Percentiles rank a stretch among this genome's conserved stretches.
phyloP scores from a whole-genome alignment of 2,329 filamentous ascomycete species.

The Pestalotiopsis sp. region DNA sequence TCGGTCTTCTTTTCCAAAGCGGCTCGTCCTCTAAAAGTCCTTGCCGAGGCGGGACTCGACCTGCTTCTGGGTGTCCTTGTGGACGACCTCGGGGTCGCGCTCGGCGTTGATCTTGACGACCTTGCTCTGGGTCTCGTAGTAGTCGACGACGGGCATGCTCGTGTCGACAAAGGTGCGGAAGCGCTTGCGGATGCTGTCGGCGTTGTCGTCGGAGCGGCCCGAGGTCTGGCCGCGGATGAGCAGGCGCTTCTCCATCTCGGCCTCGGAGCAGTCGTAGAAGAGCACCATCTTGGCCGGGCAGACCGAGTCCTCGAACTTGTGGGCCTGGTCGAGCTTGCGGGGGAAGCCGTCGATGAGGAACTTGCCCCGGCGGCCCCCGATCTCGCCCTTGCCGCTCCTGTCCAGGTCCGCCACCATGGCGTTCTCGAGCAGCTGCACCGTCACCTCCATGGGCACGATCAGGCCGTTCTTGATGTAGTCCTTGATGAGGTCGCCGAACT shows the following conservation, averaged over 20 bases:
- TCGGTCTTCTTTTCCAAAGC: too few species aligned
- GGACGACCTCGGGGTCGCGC: slow-evolving; percentile 62
- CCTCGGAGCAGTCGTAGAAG: slow-evolving; percentile 92
- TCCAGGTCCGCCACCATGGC: slow-evolving; percentile 76
- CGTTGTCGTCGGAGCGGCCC: slow-evolving; percentile 90
- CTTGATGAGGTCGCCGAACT: slow-evolving; percentile 92
- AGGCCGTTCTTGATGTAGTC: slow-evolving; percentile 90
- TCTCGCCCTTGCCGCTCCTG: slow-evolving; percentile 32
- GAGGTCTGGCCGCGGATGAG: slow-evolving; percentile 91
- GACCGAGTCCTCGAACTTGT: slow-evolving; percentile 89
- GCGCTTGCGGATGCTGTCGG: slow-evolving; percentile 92
- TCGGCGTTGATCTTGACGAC: slow-evolving; percentile 81
- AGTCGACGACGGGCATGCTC: slow-evolving; percentile 94
- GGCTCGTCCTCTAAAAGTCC: slow-evolving; percentile 5
- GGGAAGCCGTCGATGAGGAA: slow-evolving; percentile 88
- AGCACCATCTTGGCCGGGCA: slow-evolving; percentile 82
- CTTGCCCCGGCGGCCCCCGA: slow-evolving; percentile 54
- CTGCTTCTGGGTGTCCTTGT: slow-evolving; percentile 50
- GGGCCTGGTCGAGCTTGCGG: slow-evolving; percentile 93
- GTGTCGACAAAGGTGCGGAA: slow-evolving; percentile 94
- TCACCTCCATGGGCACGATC: slow-evolving; percentile 99
- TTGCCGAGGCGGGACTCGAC: slow-evolving; percentile 50
- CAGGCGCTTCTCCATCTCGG: slow-evolving; percentile 80
- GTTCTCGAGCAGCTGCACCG: slow-evolving; percentile 89
- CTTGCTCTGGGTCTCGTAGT: slow-evolving; percentile 73